Conservation (phyloP, 768 basidiomycete genomes). For the Gyrodon lividus region DNA sequence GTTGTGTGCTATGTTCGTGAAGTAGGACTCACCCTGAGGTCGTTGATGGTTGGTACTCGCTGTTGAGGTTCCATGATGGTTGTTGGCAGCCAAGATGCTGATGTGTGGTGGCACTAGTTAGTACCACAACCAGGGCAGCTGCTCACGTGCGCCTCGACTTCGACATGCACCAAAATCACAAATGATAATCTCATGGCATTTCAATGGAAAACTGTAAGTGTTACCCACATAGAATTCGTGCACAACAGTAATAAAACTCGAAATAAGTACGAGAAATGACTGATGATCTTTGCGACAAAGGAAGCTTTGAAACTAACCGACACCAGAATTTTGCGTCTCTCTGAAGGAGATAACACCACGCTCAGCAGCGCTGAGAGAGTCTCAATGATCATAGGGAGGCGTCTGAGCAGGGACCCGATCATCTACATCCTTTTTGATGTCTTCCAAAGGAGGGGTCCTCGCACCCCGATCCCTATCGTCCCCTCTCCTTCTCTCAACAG, state of each 20-base stretch:
- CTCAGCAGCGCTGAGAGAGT: not conserved
- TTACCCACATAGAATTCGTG: constrained; percentile 13
- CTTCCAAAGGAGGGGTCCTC: constrained; percentile 49
- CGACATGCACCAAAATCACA: not conserved
- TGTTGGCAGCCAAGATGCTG: not conserved
- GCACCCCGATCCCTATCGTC: constrained; percentile 50
- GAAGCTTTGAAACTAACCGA: constrained; percentile 7
- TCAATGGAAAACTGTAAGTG: constrained; percentile 18
- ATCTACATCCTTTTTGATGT: constrained; percentile 40
- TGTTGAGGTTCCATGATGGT: constrained; percentile 23
- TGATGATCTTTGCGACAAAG: not conserved
- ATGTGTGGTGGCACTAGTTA: too few species aligned
- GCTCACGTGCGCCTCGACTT: too few species aligned
- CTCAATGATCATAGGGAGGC: constrained; percentile 58
- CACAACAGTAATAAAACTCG: constrained; percentile 1
- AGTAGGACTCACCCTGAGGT: constrained; percentile 28
- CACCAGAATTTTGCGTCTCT: not conserved
- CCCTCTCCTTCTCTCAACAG: constrained; percentile 36
- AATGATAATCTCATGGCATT: constrained; percentile 12
- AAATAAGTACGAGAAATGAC: not conserved
- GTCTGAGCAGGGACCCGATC: constrained; percentile 48
- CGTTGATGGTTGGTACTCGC: constrained; percentile 34
- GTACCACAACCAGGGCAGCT: too few species aligned
- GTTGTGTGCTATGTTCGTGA: not conserved
- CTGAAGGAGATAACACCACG: not conserved